phyloP scores from a whole-genome alignment of 2,329 filamentous ascomycete species.

The Cladosporium sp. region DNA sequence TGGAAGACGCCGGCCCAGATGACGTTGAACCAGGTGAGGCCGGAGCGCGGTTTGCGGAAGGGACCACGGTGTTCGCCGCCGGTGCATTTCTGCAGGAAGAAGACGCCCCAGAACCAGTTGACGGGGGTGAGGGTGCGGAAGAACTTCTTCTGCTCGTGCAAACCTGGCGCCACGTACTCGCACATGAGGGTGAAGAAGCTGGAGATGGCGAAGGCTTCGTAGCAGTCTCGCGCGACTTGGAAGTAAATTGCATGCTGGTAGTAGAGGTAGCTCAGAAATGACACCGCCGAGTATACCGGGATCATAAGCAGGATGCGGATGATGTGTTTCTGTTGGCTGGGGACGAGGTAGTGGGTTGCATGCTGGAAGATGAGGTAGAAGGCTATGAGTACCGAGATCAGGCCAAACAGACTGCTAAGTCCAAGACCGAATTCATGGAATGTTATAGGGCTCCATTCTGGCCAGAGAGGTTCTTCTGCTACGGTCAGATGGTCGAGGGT shows the following conservation, averaged over 20 bases:
- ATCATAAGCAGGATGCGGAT: conserved; percentile 89
- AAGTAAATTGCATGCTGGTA: conserved; percentile 79
- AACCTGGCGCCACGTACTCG: conserved; percentile 70
- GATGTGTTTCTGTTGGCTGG: conserved; percentile 63
- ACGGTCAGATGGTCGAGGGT: conserved; percentile 46
- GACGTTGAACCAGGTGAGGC: conserved; percentile 85
- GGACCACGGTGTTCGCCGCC: conserved; percentile 62
- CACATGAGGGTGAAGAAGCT: conserved; percentile 83
- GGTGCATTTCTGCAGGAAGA: conserved; percentile 65
- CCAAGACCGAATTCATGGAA: conserved; percentile 56
- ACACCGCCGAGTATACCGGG: conserved; percentile 71
- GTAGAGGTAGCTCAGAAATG: conserved; percentile 68
- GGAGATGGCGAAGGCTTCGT: conserved; percentile 83
- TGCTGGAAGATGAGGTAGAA: conserved; percentile 54
- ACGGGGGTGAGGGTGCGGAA: conserved; percentile 66
- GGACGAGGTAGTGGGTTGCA: conserved; percentile 57
- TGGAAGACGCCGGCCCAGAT: conserved; percentile 81
- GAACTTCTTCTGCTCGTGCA: conserved; percentile 78
- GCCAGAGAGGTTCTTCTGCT: conserved; percentile 48
- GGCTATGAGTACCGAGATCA: conserved; percentile 49
- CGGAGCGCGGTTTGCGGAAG: conserved; percentile 72
- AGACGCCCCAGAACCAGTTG: conserved; percentile 72
- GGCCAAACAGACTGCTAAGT: conserved; percentile 50
- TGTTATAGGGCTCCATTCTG: conserved; percentile 40
- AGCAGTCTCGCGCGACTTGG: conserved; percentile 75